phyloP scores from a whole-genome alignment of 371 early-diverging fungal genomes.

The Mucor ambiguus region DNA sequence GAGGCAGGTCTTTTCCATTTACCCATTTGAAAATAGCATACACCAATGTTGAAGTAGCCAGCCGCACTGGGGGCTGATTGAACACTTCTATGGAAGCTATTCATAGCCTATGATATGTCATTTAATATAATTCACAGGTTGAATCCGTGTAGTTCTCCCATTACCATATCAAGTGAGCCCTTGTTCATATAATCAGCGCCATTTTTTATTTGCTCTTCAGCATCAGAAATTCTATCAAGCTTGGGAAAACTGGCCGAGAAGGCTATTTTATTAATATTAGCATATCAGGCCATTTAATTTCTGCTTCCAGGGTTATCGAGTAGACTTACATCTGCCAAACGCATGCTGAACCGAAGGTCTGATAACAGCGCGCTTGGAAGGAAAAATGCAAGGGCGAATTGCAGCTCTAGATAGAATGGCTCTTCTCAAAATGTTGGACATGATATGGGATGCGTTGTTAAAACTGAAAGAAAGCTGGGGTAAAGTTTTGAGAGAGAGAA shows the following conservation, averaged over 20 bases:
- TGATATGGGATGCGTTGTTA: not conserved
- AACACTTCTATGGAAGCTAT: slow-evolving; percentile 51
- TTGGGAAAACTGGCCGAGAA: slow-evolving; percentile 28
- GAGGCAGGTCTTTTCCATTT: slow-evolving; percentile 6
- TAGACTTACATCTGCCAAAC: not conserved
- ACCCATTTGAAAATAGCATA: slow-evolving; percentile 75
- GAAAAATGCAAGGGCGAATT: not conserved
- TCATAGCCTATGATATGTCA: slow-evolving; percentile 41
- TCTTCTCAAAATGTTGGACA: slow-evolving; percentile 17
- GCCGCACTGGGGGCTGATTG: slow-evolving; percentile 52
- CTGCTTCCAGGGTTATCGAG: not conserved
- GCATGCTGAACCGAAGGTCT: not conserved
- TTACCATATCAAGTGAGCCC: slow-evolving; percentile 53
- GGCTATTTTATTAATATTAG: slow-evolving; percentile 14
- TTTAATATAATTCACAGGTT: not conserved
- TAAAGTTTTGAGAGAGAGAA: not conserved
- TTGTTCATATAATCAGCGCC: slow-evolving; percentile 46
- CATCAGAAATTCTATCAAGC: slow-evolving; percentile 41
- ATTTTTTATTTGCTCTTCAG: slow-evolving; percentile 44
- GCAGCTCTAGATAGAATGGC: not conserved
- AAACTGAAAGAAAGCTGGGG: not conserved
- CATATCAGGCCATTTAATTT: not conserved
- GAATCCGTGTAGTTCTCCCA: too few species aligned
- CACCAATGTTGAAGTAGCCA: slow-evolving; percentile 80
- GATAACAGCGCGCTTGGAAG: not conserved